Conservation (phyloP, 2,329 filamentous ascomycete genomes). For the Dactylellina drechsleri region DNA sequence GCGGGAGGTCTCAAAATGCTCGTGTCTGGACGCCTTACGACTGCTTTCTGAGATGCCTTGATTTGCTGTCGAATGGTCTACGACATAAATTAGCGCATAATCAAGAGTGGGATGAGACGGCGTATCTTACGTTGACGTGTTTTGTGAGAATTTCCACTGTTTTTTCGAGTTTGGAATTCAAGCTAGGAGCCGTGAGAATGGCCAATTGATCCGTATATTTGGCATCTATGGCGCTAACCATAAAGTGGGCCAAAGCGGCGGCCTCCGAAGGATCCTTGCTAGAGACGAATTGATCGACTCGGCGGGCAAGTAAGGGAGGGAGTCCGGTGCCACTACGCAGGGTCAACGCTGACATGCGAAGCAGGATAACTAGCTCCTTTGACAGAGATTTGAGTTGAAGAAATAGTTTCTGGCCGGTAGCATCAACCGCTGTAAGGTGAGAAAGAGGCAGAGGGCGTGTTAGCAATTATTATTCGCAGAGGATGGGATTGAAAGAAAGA, state of each 20-base stretch:
- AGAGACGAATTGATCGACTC: conserved; percentile 86
- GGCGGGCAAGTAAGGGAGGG: conserved; percentile 83
- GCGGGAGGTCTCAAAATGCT: conserved; percentile 54
- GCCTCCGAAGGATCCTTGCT: conserved; percentile 84
- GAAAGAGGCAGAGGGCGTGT: conserved; percentile 60
- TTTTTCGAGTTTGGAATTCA: conserved; percentile 79
- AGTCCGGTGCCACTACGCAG: conserved; percentile 71
- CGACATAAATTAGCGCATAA: conserved; percentile 5
- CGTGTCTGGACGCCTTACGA: conserved; percentile 56
- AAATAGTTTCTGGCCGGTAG: conserved; percentile 69
- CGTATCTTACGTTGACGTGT: conserved; percentile 81
- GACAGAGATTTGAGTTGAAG: conserved; percentile 83
- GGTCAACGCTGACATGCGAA: conserved; percentile 78
- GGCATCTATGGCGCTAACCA: conserved; percentile 90
- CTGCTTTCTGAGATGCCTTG: conserved; percentile 54
- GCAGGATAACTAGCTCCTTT: conserved; percentile 82
- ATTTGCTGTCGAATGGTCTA: conserved; percentile 49
- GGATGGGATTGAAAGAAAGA: not conserved
- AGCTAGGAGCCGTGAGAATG: conserved; percentile 80
- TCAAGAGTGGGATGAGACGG: conserved; percentile 63
- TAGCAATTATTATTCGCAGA: not conserved
- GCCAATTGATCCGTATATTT: conserved; percentile 90
- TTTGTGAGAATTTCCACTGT: conserved; percentile 85
- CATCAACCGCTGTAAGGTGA: conserved; percentile 70
- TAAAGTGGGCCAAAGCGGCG: conserved; percentile 89